Evolutionary conservation across 345 rosid genomes (phyloP), one percentile per base, ranked within the genome.

Genomic region (Eucalyptus urophylla): DNA sequence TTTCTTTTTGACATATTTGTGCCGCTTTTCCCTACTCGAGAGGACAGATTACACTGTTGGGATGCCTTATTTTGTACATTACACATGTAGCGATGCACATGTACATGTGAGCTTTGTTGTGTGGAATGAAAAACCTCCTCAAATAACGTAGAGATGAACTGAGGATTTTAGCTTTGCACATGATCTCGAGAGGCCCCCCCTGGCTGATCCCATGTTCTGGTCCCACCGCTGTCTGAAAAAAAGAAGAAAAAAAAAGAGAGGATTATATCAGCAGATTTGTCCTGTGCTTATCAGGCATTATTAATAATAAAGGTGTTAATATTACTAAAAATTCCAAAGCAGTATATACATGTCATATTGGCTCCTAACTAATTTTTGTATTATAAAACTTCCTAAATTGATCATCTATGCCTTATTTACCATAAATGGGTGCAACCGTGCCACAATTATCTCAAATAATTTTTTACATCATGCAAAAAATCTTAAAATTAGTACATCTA

Each of bases 401-500:
- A 4, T 56, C 0, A 24, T 56, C 10, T 9, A 24, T 24, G 6
- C 1, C 1, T 10, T 56, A 56, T 24, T 56, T 56, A 56, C 62
- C 14, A 0, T 56, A 56, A 56, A 24, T 10, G 5, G 0, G 1
- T 56, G 1, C 0, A 22, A 56, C 1, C 1, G 1, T 10, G 1
- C 12, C 6, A 56, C 27, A 2, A 22, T 56, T 56, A 0, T 1
- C 29, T 24, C 12, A 22, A 22, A 56, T 2, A 56, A 56, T 56
- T 56, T 56, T 21, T 54, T 0, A 0, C 24, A 51, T 16, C 21
- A 51, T 51, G 54, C 16, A 51, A 51, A 51, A 17, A 51, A 53
- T 56, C 0, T 56, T 6, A 9, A 56, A 56, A 56, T 56, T 4
- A 24, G 13, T 56, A 56, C 0, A 56, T 24, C 0, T 4, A 22